Evolutionary conservation across 2,329 filamentous ascomycete species (phyloP).

Genomic region (Fusarium redolens): DNA sequence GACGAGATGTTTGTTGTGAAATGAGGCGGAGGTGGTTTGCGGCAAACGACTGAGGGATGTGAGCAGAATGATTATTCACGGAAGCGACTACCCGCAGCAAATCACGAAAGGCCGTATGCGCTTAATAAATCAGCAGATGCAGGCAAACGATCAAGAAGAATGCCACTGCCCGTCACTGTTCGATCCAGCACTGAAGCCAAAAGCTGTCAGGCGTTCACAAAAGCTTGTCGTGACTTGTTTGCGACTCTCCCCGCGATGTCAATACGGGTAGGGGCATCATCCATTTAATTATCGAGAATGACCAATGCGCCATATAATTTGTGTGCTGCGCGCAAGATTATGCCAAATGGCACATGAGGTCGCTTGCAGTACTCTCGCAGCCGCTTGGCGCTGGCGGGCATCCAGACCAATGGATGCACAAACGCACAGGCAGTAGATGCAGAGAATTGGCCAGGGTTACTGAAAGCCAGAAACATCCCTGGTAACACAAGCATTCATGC

Average conservation of each 20-base stretch:
- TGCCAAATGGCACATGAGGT: background rate
- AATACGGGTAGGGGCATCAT: background rate
- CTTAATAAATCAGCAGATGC: background rate
- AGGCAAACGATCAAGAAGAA: background rate
- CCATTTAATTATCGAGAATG: background rate
- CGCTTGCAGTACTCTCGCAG: background rate
- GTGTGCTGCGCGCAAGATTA: too few species aligned
- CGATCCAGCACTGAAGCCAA: background rate
- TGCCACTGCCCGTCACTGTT: background rate
- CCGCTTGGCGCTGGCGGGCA: background rate
- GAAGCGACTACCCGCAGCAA: background rate
- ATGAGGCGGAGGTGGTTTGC: background rate
- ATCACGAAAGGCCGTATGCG: background rate
- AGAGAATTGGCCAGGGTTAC: background rate
- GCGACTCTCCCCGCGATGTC: fast-evolving
- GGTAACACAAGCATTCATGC: background rate
- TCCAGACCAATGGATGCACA: background rate
- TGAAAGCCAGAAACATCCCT: too few species aligned
- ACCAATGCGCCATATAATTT: too few species aligned
- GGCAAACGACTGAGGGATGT: background rate
- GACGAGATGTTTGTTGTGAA: background rate
- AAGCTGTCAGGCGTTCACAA: background rate
- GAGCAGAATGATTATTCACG: background rate
- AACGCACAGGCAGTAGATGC: background rate
- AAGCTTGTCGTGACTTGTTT: background rate